Base-by-base conservation (phyloP, 768 basidiomycete genomes). In the Kwoniella bestiolae region DNA sequence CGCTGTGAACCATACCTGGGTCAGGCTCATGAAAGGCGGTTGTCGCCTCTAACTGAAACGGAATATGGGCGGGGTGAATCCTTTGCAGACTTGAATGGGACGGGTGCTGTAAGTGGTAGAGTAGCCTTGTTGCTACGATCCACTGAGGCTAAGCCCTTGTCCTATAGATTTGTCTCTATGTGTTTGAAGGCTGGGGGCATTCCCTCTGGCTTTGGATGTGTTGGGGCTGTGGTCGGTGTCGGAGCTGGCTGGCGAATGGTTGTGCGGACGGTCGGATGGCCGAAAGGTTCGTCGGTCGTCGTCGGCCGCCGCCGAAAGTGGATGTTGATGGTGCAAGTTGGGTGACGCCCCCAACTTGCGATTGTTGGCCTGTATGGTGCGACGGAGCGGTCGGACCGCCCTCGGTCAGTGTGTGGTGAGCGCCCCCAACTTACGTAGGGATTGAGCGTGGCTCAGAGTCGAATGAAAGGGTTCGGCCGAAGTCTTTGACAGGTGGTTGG, bases 111-210 rank as follows among this genome's bases (percentile, higher is more conserved):
- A 87, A 87, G 87, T 84, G 83, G 86, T 87, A 86, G 86, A 87
- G 86, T 87, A 87, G 87, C 86, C 86, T 87, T 87, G 87, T 87
- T 85, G 86, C 86, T 87, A 87, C 86, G 85, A 87, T 87, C 87
- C 84, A 84, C 86, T 87, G 86, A 87, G 87, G 86, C 86, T 87
- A 86, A 87, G 86, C 86, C 85, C 83, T 85, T n/a, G 86, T 87
- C 85, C 85, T 85, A 86, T 85, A 86, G 86, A 86, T 87, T 86
- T 86, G 86, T 86, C 86, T 58, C 57, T 65, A 50, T 23, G 18
- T 21, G 55, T 63, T n/a, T 34, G 59, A 47, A 47, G 45, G 21
- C 35, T 58, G 59, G 35, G 59, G 59, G 59, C 57, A 25, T 58
- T 46, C 57, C 57, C 29, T 28, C 23, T 8, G 45, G 44, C 44